Evolutionary conservation across 164 flowering plant genomes (phyloP), one percentile per base, ranked within the genome.

Genomic region (Aristolochia californica): DNA sequence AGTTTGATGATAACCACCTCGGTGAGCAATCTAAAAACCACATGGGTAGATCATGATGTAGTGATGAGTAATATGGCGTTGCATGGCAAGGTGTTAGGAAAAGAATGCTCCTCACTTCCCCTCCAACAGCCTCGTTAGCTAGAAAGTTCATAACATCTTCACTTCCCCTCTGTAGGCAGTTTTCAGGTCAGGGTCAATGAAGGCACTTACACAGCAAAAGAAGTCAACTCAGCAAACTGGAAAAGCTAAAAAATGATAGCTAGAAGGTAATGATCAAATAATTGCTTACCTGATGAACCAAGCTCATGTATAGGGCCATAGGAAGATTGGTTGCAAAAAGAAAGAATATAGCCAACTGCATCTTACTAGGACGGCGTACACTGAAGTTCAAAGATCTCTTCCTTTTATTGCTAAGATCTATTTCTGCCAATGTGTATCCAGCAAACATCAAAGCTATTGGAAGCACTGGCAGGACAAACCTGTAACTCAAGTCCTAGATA

Each of bases 391-490:
- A 56, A 56, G 76, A 60, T 47, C 63, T 54, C 70, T 75, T 77
- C 50, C 40, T 65, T 57, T 59, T 70, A 48, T 60, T 56, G 60
- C 55, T 65, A 44, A 45, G 40, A 26, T 21, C 58, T 57, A 88
- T 58, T 20, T 51, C 60, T 18, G 94, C 86, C 54, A 93, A 70
- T 43, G 83, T 58, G 68, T 80, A 79, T 47, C 96, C 99, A 57
- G 86, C 73, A 71, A 89, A 88, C 70, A 87, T 75, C 77, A 93
- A 75, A 62, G 96, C 88, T 67, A 89, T 57, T 14, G 97, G 97
- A 65, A 89, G 95, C 68, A 85, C 89, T 52, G 96, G 97, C 56
- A 89, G 72, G 61, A 93, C 91, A 81, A 89, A 93, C 84, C 98
- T 91, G 80, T 28, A 63, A 62, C 13, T 59, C 63, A 55, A 48